These are phyloP conservation scores for Cladophialophora yegresii DNA, from an alignment of 2,329 filamentous ascomycete species.

Conservation along the genomic window DNA sequence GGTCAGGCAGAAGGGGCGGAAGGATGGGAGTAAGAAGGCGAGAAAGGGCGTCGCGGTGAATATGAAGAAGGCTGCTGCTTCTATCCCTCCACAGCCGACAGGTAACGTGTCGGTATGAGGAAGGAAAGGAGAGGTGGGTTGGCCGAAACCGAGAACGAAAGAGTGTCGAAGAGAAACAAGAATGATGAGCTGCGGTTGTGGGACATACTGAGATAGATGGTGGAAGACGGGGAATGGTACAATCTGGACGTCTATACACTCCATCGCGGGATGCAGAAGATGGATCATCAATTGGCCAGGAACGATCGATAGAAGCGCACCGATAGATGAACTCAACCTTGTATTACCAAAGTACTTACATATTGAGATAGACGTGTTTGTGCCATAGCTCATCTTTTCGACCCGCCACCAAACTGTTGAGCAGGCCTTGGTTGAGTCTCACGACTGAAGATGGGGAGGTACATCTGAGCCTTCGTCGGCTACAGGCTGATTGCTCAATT, in stretches of 20 bases:
- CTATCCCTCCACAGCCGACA: no score
- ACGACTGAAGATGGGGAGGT: background rate
- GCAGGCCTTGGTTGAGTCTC: background rate
- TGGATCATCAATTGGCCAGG: background rate
- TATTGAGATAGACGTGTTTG: background rate
- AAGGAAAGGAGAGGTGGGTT: no score
- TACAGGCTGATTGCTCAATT: background rate
- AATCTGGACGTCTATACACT: background rate
- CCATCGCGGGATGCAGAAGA: background rate
- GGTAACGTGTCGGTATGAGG: no score
- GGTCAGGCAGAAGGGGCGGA: slow-evolving; percentile 12
- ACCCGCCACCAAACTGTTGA: background rate
- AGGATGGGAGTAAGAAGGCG: slow-evolving; percentile 6
- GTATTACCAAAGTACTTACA: background rate
- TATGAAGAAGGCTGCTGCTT: background rate
- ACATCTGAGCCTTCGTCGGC: background rate
- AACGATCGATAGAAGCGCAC: background rate
- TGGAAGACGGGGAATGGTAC: background rate
- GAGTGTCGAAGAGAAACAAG: no score
- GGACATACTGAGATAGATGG: background rate
- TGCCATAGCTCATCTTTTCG: background rate
- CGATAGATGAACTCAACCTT: background rate
- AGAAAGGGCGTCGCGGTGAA: no score
- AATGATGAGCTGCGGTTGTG: background rate
- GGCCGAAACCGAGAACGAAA: no score